Evolutionary conservation across 345 rosid genomes (phyloP), one percentile per base, ranked within the genome.

Genomic region (Camelina hispida): DNA sequence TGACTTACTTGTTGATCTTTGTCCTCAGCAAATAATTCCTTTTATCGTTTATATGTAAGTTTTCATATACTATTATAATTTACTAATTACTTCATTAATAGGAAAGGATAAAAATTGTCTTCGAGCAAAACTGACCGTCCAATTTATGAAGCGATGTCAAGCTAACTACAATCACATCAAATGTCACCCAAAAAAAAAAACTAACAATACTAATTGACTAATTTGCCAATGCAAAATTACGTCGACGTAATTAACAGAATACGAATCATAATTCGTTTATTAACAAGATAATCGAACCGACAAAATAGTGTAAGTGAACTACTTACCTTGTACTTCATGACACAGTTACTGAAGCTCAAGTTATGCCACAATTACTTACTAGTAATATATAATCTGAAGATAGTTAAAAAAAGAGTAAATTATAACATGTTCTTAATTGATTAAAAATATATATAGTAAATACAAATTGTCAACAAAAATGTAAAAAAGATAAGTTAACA

Each of bases 401-500:
- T 20, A 12, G 17, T 55, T 42, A 47, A 50, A 40, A 40, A 75
- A 50, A 46, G 46, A 40, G 22, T 60, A 28, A 28, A 8, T 34
- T 22, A 47, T 25, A 34, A 48, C 0, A 28, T 54, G 64, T 44
- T 13, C 2, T 54, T 54, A 1, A 56, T 15, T 55, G 37, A 62
- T 12, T 23, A 3, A 48, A 23, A 42, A 28, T 0, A 59, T 40
- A 66, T 54, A 18, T 14, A 18, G 9, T 68, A 69, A 25, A 55
- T 77, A 77, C 80, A 70, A 9, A 55, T 38, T 70, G 76, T 77
- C 30, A 37, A 35, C 59, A 34, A 28, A 44, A 52, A 43, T 42
- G 32, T 34, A 52, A 46, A 34, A 63, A 64, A 43, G 11, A 34
- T 2, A 47, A 34, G 37, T 34, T 61, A 23, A 60, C 42, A 52